A percentile compares a stretch with the other conserved stretches of the same genome.
Evolutionary conservation across 345 rosid species (phyloP).

Genomic region (Pistacia atlantica): DNA sequence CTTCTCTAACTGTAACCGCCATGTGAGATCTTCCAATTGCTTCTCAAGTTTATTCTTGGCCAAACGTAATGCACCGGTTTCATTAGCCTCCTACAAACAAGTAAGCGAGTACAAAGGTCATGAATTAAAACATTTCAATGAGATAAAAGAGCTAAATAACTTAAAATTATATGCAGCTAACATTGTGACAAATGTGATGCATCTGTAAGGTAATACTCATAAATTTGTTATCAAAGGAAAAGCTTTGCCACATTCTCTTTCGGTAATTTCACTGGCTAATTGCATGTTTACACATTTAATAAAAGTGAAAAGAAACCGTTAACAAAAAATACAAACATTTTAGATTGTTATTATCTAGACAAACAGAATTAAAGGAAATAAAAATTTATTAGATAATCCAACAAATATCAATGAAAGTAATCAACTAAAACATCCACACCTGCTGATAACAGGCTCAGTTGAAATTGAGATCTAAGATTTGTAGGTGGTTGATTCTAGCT

Average conservation of each 20-base stretch:
- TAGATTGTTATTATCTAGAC: not conserved
- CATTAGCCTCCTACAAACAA: constrained; percentile 81
- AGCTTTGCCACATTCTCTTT: not conserved
- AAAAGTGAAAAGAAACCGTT: not conserved
- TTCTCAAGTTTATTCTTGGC: constrained; percentile 96
- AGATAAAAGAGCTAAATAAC: constrained; percentile 5
- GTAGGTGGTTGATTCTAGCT: not conserved
- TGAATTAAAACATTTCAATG: not conserved
- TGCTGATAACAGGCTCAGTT: not conserved
- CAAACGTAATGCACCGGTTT: constrained; percentile 88
- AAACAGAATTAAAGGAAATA: not conserved
- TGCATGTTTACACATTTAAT: not conserved
- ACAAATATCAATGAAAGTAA: not conserved
- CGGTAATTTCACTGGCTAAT: not conserved
- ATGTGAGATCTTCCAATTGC: constrained; percentile 88
- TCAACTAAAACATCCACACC: not conserved
- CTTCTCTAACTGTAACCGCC: constrained; percentile 90
- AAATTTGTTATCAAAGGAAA: not conserved
- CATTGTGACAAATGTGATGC: not conserved
- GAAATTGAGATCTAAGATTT: not conserved
- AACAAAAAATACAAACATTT: not conserved
- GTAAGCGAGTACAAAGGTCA: constrained; percentile 19
- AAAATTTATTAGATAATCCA: not conserved
- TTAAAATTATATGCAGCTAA: constrained; percentile 8
- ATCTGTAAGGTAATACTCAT: not conserved